phyloP scores from a whole-genome alignment of 208 protist genomes.

The Wallacemonas collosoma region DNA sequence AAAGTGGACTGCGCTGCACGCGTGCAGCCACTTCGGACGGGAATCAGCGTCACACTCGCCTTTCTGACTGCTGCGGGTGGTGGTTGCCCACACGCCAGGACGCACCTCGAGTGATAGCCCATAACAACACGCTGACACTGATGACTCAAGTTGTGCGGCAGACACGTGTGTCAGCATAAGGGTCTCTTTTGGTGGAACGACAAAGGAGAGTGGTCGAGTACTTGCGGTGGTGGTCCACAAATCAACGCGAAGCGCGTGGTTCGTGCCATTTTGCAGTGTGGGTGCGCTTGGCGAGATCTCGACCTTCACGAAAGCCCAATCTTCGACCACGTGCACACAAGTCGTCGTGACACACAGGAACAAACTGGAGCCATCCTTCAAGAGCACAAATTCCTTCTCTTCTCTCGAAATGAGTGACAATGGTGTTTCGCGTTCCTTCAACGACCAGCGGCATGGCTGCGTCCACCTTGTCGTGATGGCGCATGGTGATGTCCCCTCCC shows the following conservation, averaged over 20 bases:
- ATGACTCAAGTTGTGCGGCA: background rate
- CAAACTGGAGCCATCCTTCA: constrained; percentile 5
- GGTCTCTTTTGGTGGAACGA: background rate
- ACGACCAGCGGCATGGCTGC: background rate
- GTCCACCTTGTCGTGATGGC: background rate
- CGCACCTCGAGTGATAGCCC: background rate
- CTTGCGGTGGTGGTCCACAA: background rate
- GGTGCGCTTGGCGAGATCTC: background rate
- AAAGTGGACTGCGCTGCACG: background rate
- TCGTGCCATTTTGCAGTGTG: constrained; percentile 1
- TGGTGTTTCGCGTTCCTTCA: background rate
- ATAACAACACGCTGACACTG: background rate
- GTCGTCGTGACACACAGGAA: constrained; percentile 2
- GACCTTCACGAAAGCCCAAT: background rate
- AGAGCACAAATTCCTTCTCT: constrained; percentile 9
- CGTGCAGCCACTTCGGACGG: background rate
- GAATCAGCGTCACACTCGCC: background rate
- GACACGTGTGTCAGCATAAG: background rate
- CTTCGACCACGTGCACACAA: background rate
- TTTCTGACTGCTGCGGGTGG: background rate
- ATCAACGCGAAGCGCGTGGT: background rate
- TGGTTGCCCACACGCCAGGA: constrained; percentile 8
- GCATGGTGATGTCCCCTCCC: constrained; percentile 2
- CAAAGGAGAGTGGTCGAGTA: background rate
- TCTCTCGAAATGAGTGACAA: background rate